Conservation (phyloP, 257 asterid genomes). For the Hygrophila difformis region DNA sequence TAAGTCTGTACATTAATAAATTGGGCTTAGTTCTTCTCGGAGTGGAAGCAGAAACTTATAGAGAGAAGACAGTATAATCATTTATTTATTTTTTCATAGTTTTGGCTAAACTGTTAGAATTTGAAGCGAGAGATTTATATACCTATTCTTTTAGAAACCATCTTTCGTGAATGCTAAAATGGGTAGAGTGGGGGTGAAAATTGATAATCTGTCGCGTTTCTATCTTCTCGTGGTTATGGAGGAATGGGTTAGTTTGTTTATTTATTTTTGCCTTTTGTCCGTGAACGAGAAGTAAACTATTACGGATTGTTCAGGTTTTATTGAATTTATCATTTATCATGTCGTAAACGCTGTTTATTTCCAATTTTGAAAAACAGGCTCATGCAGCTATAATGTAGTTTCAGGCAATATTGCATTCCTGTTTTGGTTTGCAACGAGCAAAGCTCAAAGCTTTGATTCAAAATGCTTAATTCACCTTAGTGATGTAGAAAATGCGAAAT, state of each 20-base stretch:
- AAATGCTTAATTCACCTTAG: slow-evolving; percentile 4
- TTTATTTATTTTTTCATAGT: background rate
- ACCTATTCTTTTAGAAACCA: no score
- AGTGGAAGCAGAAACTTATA: background rate
- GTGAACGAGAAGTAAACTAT: background rate
- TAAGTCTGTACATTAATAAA: no score
- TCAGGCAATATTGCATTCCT: background rate
- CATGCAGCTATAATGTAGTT: background rate
- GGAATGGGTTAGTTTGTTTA: background rate
- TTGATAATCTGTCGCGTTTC: no score
- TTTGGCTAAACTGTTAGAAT: slow-evolving; percentile 5
- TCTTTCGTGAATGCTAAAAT: no score
- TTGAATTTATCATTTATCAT: background rate
- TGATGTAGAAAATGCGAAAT: background rate
- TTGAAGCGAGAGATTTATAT: background rate
- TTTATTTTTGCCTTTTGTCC: background rate
- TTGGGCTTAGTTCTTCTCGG: background rate
- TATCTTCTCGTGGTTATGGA: background rate
- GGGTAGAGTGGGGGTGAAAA: no score
- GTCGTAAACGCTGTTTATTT: background rate
- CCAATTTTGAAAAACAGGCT: background rate
- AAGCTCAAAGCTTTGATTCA: slow-evolving; percentile 1
- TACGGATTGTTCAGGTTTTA: no score
- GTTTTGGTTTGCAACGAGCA: background rate
- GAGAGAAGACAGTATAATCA: background rate